Evolutionary conservation across 176 grass and related monocot genomes (phyloP), one percentile per base, ranked within the genome.

Genomic region (Dendrocalamus sinicus): DNA sequence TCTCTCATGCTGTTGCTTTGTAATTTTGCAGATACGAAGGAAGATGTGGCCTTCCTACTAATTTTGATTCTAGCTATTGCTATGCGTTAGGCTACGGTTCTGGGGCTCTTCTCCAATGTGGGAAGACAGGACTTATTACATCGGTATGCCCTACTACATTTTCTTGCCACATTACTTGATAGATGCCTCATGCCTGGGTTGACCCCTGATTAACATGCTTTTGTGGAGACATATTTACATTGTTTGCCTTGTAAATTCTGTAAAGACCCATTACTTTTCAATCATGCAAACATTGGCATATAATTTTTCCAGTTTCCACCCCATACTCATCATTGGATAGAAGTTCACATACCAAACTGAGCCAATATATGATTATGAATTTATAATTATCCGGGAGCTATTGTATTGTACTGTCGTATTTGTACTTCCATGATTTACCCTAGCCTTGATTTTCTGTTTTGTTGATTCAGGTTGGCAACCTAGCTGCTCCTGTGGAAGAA

Each of bases 61-160:
- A 90, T 88, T 99, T 99, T 90, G 97, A 99, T 91, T 88, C 94
- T 48, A 91, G 51, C 84, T 99, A 96, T 77, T 99, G 97, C 82
- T 96, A 96, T 82, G 92, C 94, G 15, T 80, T 99, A 67, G 97
- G 97, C 45, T 99, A 90, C 46, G 94, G 81, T 86, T 89, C 97
- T 78, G 94, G 97, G 78, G 86, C 94, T 82, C 94, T 99, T 72
- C 85, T 99, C 17, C 90, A 94, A 72, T 88, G 80, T 14, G 92
- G 90, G 55, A 99, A 91, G 85, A 96, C 97, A 30, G 94, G 97
- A 81, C 94, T 99, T 83, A 96, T 99, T 90, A 81, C 93, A 16
- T 99, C 97, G 66, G 96, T 99, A 93, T 76, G 84, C 46, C 57
- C 57, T 10, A 6, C 53, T 84, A 45, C 65, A 72, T 55, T 52